Percentiles rank a stretch among this genome's conserved stretches.
These are phyloP conservation scores for Medicago arabica DNA, from an alignment of 306 rosid species.

Conservation along the genomic window DNA sequence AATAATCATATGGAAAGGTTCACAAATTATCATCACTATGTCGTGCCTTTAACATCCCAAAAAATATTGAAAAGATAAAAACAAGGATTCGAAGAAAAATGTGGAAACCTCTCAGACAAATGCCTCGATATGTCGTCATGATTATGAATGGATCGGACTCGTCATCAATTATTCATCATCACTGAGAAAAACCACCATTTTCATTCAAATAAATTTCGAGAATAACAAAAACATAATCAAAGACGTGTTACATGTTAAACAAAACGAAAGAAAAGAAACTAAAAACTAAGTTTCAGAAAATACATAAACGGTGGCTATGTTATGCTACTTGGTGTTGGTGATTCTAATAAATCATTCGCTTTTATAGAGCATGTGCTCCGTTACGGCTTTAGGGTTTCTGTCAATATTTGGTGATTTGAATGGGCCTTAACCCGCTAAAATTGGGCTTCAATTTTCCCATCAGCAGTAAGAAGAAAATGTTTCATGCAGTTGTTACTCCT, in stretches of 20 bases:
- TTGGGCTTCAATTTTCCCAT: neutral
- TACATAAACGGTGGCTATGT: neutral
- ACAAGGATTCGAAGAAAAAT: fast-evolving
- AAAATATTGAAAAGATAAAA: neutral
- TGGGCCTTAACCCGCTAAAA: neutral
- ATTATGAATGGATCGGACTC: slow-evolving; percentile 6
- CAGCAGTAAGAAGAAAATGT: neutral
- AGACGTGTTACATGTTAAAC: neutral
- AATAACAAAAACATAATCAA: neutral
- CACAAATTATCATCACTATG: slow-evolving; percentile 56
- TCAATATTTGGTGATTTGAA: neutral
- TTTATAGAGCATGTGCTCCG: neutral
- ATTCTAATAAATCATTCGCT: neutral
- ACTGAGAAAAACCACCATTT: neutral
- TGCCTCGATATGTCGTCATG: slow-evolving; percentile 3
- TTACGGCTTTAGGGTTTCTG: neutral
- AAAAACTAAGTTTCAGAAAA: neutral
- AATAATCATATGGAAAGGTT: slow-evolving; percentile 46
- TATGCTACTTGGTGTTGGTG: neutral
- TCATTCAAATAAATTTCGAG: neutral
- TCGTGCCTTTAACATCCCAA: neutral
- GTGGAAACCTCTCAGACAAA: neutral
- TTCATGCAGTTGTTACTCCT: neutral
- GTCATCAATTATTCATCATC: neutral
- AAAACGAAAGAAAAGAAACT: neutral